A percentile compares a stretch with the other conserved stretches of the same genome.
Conservation (phyloP, 352 stramenopile genomes). For the Phytophthora palmivora region DNA sequence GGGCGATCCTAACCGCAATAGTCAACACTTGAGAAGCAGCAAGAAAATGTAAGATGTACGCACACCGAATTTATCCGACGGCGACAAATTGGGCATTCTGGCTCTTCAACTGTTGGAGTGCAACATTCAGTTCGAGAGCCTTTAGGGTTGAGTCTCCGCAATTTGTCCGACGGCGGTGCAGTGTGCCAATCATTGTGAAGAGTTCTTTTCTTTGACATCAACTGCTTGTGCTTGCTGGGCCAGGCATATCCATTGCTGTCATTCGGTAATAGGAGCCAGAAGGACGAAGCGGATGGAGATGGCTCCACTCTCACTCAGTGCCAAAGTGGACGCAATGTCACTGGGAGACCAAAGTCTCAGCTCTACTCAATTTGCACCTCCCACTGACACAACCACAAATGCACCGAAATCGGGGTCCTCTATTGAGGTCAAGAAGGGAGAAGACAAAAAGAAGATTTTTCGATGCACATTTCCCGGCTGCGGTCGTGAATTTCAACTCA, state of each 20-base stretch:
- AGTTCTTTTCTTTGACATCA: constrained; percentile 23
- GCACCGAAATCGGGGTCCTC: background rate
- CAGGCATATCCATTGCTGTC: constrained; percentile 15
- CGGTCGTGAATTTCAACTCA: constrained; percentile 64
- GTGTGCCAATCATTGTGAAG: constrained; percentile 18
- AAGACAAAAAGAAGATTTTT: constrained; percentile 36
- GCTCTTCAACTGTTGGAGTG: background rate
- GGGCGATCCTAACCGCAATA: too few species aligned
- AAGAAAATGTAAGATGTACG: too few species aligned
- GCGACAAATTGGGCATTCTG: background rate
- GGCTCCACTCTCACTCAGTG: constrained; percentile 25
- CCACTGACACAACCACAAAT: background rate
- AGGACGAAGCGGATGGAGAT: constrained; percentile 20
- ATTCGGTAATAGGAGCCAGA: background rate
- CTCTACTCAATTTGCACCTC: constrained; percentile 2
- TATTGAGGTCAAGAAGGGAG: constrained; percentile 8
- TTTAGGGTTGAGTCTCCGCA: constrained; percentile 6
- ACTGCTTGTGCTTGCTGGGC: background rate
- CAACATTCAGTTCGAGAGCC: constrained; percentile 15
- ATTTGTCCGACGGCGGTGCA: constrained; percentile 28
- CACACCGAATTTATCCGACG: too few species aligned
- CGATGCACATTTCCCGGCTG: constrained; percentile 62
- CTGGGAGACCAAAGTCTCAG: constrained; percentile 12
- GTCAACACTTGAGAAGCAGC: too few species aligned
- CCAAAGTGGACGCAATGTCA: constrained; percentile 31